A percentile compares a stretch with the other conserved stretches of the same genome.
phyloP scores from a whole-genome alignment of 257 asterid genomes.

The Ajuga chamaepitys region DNA sequence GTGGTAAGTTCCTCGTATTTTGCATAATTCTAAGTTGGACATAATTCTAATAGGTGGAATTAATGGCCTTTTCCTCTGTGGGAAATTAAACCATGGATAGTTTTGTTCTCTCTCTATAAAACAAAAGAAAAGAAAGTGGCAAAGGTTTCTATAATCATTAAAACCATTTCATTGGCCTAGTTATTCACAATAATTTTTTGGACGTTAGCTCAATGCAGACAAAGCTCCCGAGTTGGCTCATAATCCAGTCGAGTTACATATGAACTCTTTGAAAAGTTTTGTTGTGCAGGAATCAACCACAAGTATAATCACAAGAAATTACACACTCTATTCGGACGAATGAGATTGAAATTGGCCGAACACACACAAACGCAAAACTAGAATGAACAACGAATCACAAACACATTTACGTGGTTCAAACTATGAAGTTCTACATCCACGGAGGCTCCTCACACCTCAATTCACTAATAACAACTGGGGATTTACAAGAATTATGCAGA shows the following conservation, averaged over 20 bases:
- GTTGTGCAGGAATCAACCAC: too few relatives aligned
- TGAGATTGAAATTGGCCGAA: too few relatives aligned
- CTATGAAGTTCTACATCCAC: too few relatives aligned
- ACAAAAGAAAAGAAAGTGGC: background rate
- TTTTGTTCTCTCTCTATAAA: background rate
- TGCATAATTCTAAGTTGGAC: background rate
- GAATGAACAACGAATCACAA: too few relatives aligned
- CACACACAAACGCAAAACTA: too few relatives aligned
- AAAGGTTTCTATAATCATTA: background rate
- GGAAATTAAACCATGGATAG: background rate
- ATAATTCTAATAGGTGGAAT: slow-evolving; percentile 4
- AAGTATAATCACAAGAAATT: too few relatives aligned
- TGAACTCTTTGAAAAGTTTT: slow-evolving; percentile 49
- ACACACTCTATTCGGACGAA: too few relatives aligned
- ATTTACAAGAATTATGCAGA: too few relatives aligned
- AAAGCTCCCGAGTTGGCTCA: slow-evolving; percentile 69
- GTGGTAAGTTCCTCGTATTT: slow-evolving; percentile 38
- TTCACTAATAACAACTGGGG: too few relatives aligned
- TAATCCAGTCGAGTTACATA: slow-evolving; percentile 52
- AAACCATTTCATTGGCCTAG: slow-evolving; percentile 12
- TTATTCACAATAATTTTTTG: slow-evolving; percentile 29
- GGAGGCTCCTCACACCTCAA: too few relatives aligned
- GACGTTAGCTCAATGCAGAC: slow-evolving; percentile 57
- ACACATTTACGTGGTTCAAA: too few relatives aligned
- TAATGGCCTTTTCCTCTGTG: background rate